Conservation (phyloP, 116 monocot genomes). For the Posidonia oceanica region DNA sequence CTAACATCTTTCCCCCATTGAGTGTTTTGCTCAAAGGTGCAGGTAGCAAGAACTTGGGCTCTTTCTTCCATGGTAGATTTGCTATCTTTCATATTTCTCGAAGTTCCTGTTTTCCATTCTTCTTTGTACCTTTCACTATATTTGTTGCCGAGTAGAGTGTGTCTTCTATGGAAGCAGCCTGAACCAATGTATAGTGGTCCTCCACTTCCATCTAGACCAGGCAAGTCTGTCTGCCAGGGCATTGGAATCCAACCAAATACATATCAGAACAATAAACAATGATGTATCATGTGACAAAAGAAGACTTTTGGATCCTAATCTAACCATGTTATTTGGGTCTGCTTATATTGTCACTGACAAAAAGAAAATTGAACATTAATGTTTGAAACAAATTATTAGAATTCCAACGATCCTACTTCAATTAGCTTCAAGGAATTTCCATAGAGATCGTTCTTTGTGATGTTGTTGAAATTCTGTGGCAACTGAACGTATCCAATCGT, state of each 20-base stretch:
- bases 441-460: slow-evolving; percentile 34
- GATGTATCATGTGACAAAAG: too few relatives aligned
- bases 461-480: slow-evolving; percentile 24
- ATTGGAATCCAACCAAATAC: neutral
- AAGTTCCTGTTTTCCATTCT: slow-evolving; percentile 6
- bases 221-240: slow-evolving; percentile 25
- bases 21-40: slow-evolving; percentile 18
- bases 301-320: too few relatives aligned
- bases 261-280: too few relatives aligned
- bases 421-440: slow-evolving; percentile 8
- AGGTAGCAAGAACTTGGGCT: slow-evolving; percentile 14
- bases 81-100: slow-evolving; percentile 3
- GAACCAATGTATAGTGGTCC: slow-evolving; percentile 43
- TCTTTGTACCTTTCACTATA: slow-evolving; percentile 21
- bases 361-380: neutral
- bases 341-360: too few relatives aligned
- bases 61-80: slow-evolving; percentile 23
- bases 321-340: too few relatives aligned
- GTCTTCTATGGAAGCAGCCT: slow-evolving; percentile 53
- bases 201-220: slow-evolving; percentile 36
- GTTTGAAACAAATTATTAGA: neutral
- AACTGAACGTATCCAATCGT: slow-evolving; percentile 35
- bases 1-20: slow-evolving; percentile 22
- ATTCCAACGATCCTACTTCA: neutral
- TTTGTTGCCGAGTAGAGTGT: slow-evolving; percentile 25